Percentiles rank a stretch among this genome's conserved stretches.
Conservation (phyloP, 2,329 filamentous ascomycete species). For the Fusarium sp. region DNA sequence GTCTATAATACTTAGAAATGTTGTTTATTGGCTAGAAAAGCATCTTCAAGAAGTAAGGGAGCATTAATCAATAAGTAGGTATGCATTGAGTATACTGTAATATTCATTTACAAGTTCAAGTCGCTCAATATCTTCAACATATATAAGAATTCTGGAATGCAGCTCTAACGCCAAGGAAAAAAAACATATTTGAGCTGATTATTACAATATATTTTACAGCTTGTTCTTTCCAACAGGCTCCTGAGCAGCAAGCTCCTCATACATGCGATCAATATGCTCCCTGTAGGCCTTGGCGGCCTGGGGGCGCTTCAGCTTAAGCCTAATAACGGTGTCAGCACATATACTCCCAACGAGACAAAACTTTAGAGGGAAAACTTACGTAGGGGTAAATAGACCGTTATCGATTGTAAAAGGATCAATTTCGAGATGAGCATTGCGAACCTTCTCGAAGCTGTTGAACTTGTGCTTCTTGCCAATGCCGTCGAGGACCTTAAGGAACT, state of each 20-base stretch:
- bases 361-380: constrained; percentile 65
- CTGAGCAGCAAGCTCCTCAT: constrained; percentile 55
- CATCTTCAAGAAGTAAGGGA: background rate
- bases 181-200: background rate
- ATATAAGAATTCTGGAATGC: background rate
- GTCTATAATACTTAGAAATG: no score
- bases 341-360: background rate
- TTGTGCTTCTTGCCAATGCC: constrained; percentile 81
- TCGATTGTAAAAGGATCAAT: constrained; percentile 93
- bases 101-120: constrained; percentile 18
- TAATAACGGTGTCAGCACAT: constrained; percentile 42
- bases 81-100: constrained; percentile 2
- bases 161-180: constrained; percentile 5
- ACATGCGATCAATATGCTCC: constrained; percentile 63
- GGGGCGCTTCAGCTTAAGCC: constrained; percentile 67
- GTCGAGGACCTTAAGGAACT: constrained; percentile 81
- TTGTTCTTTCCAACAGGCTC: constrained; percentile 31
- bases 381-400: constrained; percentile 88
- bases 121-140: constrained; percentile 9
- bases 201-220: constrained; percentile 32
- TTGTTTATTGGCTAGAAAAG: background rate
- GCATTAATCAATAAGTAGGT: background rate
- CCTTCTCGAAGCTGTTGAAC: constrained; percentile 90
- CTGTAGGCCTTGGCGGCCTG: constrained; percentile 63
- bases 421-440: constrained; percentile 76